These are phyloP conservation scores for Penicillium sp. DNA, from an alignment of 2,329 filamentous ascomycete genomes.

Conservation along the genomic window DNA sequence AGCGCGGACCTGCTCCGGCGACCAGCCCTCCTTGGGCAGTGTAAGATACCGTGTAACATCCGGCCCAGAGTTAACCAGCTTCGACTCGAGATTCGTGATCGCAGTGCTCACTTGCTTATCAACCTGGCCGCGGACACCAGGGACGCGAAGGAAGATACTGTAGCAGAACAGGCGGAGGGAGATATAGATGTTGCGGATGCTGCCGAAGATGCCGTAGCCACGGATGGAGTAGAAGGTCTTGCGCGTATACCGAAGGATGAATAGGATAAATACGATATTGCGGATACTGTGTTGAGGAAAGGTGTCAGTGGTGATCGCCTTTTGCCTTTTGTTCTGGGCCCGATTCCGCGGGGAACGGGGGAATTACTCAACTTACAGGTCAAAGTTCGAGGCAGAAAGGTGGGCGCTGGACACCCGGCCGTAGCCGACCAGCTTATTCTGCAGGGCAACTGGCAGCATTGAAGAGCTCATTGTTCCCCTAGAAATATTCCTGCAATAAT, in stretches of 20 bases:
- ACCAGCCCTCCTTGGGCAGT: slow-evolving; percentile 81
- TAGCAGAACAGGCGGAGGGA: slow-evolving; percentile 71
- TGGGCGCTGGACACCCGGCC: slow-evolving; percentile 31
- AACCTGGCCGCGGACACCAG: slow-evolving; percentile 82
- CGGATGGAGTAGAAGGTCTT: slow-evolving; percentile 79
- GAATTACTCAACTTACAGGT: slow-evolving; percentile 38
- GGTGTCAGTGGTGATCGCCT: slow-evolving; percentile 5
- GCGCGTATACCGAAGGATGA: slow-evolving; percentile 78
- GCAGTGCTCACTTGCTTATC: slow-evolving; percentile 79
- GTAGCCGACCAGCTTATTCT: slow-evolving; percentile 43
- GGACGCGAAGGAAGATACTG: slow-evolving; percentile 78
- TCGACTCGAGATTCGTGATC: slow-evolving; percentile 74
- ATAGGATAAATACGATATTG: slow-evolving; percentile 85
- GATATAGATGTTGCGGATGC: slow-evolving; percentile 69
- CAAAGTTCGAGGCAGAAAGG: slow-evolving; percentile 38
- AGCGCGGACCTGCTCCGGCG: slow-evolving; percentile 69
- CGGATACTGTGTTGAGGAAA: slow-evolving; percentile 59
- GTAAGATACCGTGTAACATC: slow-evolving; percentile 69
- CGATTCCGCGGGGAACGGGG: slow-evolving; percentile 8
- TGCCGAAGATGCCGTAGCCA: slow-evolving; percentile 82
- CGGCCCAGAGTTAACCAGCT: slow-evolving; percentile 72
- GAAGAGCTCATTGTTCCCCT: slow-evolving; percentile 37
- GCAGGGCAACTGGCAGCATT: slow-evolving; percentile 41
- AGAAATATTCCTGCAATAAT: slow-evolving; percentile 10
- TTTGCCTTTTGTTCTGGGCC: background rate